These are phyloP conservation scores for Rhodotorula toruloides DNA, from an alignment of 768 basidiomycete genomes.

Conservation along the genomic window DNA sequence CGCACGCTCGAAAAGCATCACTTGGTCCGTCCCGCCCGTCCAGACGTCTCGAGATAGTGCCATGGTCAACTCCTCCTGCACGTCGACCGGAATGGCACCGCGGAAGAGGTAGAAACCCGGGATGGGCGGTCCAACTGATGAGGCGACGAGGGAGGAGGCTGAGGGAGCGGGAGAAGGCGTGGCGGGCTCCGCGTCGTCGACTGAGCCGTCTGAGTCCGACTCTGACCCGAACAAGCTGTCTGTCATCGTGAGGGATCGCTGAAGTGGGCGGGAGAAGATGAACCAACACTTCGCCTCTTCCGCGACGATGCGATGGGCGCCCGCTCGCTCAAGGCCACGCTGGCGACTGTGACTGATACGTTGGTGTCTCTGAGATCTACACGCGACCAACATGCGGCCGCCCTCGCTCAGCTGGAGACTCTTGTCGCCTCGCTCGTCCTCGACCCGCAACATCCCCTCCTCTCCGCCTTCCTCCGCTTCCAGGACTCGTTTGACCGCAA, in stretches of 20 bases:
- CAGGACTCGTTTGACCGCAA: conserved; percentile 29
- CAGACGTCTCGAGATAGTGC: conserved; percentile 1
- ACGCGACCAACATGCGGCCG: neutral
- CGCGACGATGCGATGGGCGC: neutral
- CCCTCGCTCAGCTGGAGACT: conserved; percentile 14
- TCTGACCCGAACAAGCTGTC: conserved; percentile 35
- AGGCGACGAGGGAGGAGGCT: neutral
- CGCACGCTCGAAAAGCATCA: conserved; percentile 32
- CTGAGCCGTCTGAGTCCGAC: conserved; percentile 2
- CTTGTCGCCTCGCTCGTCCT: conserved; percentile 21
- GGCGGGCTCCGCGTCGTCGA: neutral
- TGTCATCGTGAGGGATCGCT: conserved; percentile 14
- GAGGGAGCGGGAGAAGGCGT: neutral
- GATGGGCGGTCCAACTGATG: conserved; percentile 13
- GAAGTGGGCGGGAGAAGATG: neutral
- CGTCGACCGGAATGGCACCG: neutral
- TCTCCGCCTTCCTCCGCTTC: conserved; percentile 18
- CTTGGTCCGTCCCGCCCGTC: conserved; percentile 22
- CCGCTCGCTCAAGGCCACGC: neutral
- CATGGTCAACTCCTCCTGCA: conserved; percentile 17
- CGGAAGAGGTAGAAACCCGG: conserved; percentile 26
- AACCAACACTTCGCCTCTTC: neutral
- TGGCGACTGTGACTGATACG: conserved; percentile 3
- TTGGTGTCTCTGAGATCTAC: conserved; percentile 12
- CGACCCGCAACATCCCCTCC: neutral